Evolutionary conservation across 352 stramenopile species (phyloP), one percentile per base, ranked within the genome.

Genomic region (Pythium guiyangense): DNA sequence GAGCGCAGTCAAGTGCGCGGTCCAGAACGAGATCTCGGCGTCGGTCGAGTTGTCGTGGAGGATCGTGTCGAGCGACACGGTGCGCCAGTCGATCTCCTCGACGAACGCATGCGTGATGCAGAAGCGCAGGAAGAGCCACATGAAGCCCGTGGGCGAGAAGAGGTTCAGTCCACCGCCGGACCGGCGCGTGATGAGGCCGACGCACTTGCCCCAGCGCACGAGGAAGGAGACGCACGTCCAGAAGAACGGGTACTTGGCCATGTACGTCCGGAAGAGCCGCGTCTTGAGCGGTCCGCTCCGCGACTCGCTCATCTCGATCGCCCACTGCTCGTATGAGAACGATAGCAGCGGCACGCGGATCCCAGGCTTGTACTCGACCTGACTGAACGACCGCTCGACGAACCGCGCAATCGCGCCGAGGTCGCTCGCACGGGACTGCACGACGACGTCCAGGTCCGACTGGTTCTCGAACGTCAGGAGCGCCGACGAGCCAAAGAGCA

Each of bases 391-490:
- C 4, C 60, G 54, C 34, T 67, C 60, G 25, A 85, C 54, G 22
- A 50, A 53, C 35, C 69, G 52, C 14, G 72, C 66, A 26, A 85
- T 74, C 9, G 51, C 51, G 37, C 70, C 61, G 29, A 85, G 49
- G 29, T 60, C 64, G 3, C 67, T 66, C 9, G 8, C 1, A 6
- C 6, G 4, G 10, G 55, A 50, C 6, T 52, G 34, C 10, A 67
- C 42, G 63, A 90, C 77, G 11, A 90, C 66, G 52, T 91, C 83
- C 14, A 92, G 55, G 64, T 92, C 83, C 0, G 83, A 92, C 47
- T 90, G 71, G 18, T 82, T 72, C 51, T 92, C 83, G 63, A 91
- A 91, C 5, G 79, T 90, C 6, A 92, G 61, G 35, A 92, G 53
- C 3, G 67, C 71, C 34, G 83, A 90, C 15, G 83, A 92, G 0